Percentiles rank a stretch among this genome's conserved stretches.
These are phyloP conservation scores for Oryza brachyantha DNA, from an alignment of 176 grass and related monocot species.

Conservation along the genomic window DNA sequence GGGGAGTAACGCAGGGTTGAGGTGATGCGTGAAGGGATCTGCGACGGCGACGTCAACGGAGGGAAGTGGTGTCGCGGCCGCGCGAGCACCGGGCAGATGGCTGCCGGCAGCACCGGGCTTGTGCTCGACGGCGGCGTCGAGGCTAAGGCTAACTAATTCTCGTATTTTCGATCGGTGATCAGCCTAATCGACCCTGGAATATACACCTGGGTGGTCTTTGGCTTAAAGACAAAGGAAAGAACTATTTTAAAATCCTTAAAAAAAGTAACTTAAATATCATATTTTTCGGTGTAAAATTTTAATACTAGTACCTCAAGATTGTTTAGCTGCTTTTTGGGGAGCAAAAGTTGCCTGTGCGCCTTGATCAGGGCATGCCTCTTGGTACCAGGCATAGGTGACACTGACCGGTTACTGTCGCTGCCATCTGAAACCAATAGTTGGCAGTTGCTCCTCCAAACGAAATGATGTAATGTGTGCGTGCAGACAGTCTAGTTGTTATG, in stretches of 20 bases:
- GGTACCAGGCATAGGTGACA: neutral
- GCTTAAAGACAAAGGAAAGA: slow-evolving; percentile 18
- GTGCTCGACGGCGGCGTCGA: neutral
- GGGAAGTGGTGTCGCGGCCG: neutral
- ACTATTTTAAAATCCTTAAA: too few relatives aligned
- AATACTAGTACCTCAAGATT: neutral
- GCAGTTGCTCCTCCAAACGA: neutral
- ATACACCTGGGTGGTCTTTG: slow-evolving; percentile 4
- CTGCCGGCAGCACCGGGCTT: neutral
- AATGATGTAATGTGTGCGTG: neutral
- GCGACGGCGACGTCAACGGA: slow-evolving; percentile 37
- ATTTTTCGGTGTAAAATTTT: too few relatives aligned
- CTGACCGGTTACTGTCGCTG: neutral
- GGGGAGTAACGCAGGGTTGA: slow-evolving; percentile 13
- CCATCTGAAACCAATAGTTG: neutral
- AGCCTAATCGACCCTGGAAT: neutral
- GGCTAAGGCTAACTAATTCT: neutral
- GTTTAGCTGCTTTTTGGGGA: neutral
- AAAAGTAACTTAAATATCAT: too few relatives aligned
- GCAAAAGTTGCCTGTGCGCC: neutral
- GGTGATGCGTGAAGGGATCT: slow-evolving; percentile 57
- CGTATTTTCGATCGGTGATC: neutral
- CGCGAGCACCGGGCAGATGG: neutral
- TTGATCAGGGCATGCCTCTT: slow-evolving; percentile 3
- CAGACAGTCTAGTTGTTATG: neutral